Evolutionary conservation across 2,329 filamentous ascomycete species (phyloP).

Genomic region (Tolypocladium album): DNA sequence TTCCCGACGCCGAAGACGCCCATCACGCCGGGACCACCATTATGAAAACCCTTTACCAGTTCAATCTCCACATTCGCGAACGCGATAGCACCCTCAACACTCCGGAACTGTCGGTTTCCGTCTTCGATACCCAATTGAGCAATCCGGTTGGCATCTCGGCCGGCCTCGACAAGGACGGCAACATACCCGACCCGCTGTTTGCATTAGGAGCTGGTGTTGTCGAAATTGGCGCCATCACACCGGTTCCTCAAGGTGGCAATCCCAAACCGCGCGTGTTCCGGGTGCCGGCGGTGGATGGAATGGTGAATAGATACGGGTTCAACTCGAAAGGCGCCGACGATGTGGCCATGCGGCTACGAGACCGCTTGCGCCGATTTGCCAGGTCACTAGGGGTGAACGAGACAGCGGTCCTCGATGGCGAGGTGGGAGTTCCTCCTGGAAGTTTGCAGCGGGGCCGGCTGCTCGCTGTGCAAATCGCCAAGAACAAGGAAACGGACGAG

Average conservation of each 20-base stretch:
- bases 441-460: slow-evolving; percentile 65
- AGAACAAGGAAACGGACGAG: slow-evolving; percentile 90
- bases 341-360: slow-evolving; percentile 68
- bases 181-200: slow-evolving; percentile 77
- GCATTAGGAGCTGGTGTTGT: slow-evolving; percentile 77
- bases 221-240: slow-evolving; percentile 85
- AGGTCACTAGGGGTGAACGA: slow-evolving; percentile 61
- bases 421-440: slow-evolving; percentile 70
- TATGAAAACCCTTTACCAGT: slow-evolving; percentile 61
- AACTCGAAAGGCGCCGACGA: slow-evolving; percentile 86
- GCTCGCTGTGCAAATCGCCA: slow-evolving; percentile 85
- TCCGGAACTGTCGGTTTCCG: slow-evolving; percentile 26
- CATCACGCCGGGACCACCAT: slow-evolving; percentile 67
- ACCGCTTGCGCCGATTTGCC: slow-evolving; percentile 70
- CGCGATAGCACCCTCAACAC: slow-evolving; percentile 37
- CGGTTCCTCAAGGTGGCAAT: slow-evolving; percentile 80
- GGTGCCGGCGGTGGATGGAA: slow-evolving; percentile 67
- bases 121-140: slow-evolving; percentile 67
- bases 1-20: slow-evolving; percentile 79
- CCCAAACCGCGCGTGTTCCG: slow-evolving; percentile 81
- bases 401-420: slow-evolving; percentile 63
- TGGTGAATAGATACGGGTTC: slow-evolving; percentile 93
- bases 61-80: slow-evolving; percentile 75
- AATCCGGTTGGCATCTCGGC: slow-evolving; percentile 95
- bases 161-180: slow-evolving; percentile 88